Evolutionary conservation across 345 rosid genomes (phyloP).

Genomic region (Theobroma cacao): DNA sequence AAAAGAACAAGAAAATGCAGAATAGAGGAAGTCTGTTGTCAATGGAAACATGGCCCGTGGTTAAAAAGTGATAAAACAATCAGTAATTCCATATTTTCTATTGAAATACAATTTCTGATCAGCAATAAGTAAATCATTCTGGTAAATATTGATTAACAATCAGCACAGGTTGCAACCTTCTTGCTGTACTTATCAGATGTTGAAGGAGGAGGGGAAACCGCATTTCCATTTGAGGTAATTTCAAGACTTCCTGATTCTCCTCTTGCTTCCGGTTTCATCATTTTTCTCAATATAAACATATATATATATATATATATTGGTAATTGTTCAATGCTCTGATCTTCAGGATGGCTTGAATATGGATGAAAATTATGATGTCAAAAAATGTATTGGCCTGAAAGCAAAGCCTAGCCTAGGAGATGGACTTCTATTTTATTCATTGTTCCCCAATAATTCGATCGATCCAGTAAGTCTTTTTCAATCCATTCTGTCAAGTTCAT

Average conservation of each 20-base stretch:
- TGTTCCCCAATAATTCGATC: conserved; percentile 55
- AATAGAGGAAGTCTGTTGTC: not conserved
- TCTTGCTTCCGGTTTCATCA: not conserved
- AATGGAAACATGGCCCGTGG: not conserved
- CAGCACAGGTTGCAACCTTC: conserved; percentile 52
- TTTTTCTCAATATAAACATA: not conserved
- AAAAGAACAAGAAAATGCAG: no score
- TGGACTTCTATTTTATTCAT: conserved; percentile 60
- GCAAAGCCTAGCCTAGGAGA: conserved; percentile 66
- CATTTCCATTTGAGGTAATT: conserved; percentile 68
- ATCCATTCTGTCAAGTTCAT: not conserved
- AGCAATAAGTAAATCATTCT: not conserved
- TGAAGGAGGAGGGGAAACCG: conserved; percentile 73
- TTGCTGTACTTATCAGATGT: conserved; percentile 61
- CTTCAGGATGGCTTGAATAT: conserved; percentile 44
- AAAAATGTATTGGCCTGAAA: conserved; percentile 49
- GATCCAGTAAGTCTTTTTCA: conserved; percentile 38
- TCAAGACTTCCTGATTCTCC: not conserved
- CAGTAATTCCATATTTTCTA: not conserved
- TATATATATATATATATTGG: not conserved
- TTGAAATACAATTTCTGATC: not conserved
- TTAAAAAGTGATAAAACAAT: not conserved
- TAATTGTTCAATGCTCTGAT: not conserved
- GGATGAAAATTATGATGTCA: conserved; percentile 45
- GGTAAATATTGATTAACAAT: not conserved